Evolutionary conservation across 2,329 filamentous ascomycete species (phyloP).

Genomic region (Rachicladosporium sp.): DNA sequence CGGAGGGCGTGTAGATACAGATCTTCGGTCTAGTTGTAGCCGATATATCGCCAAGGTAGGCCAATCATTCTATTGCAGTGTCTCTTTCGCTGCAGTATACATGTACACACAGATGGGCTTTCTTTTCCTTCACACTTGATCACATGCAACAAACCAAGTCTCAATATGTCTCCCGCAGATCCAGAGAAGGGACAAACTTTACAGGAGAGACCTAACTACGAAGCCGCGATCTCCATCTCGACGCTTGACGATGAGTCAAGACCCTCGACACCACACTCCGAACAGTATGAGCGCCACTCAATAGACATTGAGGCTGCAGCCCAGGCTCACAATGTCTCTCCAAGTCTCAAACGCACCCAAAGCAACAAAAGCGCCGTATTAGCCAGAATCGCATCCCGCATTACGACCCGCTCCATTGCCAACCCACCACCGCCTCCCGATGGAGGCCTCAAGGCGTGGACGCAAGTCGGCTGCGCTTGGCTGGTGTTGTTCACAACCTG

Average conservation of each 20-base stretch:
- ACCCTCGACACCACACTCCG: too few species aligned
- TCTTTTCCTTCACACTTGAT: too few species aligned
- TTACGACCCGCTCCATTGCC: conserved; percentile 22
- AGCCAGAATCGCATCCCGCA: conserved; percentile 22
- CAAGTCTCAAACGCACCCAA: conserved; percentile 12
- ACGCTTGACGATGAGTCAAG: too few species aligned
- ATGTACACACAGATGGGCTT: too few species aligned
- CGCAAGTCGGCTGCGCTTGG: conserved; percentile 23
- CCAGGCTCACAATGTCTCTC: conserved; percentile 2
- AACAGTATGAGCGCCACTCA: not conserved
- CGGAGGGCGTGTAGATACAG: too few species aligned
- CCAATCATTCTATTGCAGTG: not conserved
- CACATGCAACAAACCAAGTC: too few species aligned
- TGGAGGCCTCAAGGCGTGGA: conserved; percentile 29
- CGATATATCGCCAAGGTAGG: not conserved
- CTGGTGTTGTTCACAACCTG: conserved; percentile 24
- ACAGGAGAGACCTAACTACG: too few species aligned
- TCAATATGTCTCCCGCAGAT: too few species aligned
- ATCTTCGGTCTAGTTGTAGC: too few species aligned
- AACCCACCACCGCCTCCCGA: conserved; percentile 30
- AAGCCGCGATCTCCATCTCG: too few species aligned
- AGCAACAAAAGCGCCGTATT: conserved; percentile 10
- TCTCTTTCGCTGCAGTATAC: too few species aligned
- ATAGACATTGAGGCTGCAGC: not conserved
- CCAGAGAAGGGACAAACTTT: too few species aligned